Percentiles rank a stretch among this genome's conserved stretches.
phyloP scores from a whole-genome alignment of 495 filamentous ascomycete species.

The Aspergillus ostianus region DNA sequence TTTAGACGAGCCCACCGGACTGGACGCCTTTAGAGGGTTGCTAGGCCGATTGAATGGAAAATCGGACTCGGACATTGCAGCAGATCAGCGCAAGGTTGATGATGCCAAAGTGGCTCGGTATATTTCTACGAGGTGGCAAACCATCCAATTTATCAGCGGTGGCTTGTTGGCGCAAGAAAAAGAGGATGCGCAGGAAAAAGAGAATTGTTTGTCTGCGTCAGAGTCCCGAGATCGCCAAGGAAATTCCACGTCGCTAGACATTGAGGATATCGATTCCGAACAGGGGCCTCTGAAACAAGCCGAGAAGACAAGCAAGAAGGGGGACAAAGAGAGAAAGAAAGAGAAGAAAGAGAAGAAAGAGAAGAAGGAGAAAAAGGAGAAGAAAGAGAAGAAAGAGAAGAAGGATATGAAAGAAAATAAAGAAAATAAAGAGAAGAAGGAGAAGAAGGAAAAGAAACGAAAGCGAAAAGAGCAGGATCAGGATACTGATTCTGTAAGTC shows the following conservation, averaged over 20 bases:
- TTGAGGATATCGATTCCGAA: constrained; percentile 26
- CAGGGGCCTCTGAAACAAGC: neutral
- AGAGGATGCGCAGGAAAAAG: constrained; percentile 53
- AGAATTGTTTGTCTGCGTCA: neutral
- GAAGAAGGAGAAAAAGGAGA: constrained; percentile 30
- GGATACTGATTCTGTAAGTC: constrained; percentile 7
- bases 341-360: constrained; percentile 24
- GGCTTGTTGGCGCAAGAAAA: constrained; percentile 71
- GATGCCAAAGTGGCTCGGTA: constrained; percentile 66
- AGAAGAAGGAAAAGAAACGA: constrained; percentile 48
- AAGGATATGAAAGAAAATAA: constrained; percentile 25
- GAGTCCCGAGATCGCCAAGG: neutral
- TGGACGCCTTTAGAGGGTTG: constrained; percentile 79
- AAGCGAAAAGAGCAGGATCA: constrained; percentile 49
- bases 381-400: constrained; percentile 20
- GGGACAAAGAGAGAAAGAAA: constrained; percentile 23
- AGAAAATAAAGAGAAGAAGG: constrained; percentile 36
- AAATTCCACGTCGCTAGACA: neutral
- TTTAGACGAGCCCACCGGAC: constrained; percentile 68
- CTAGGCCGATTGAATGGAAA: constrained; percentile 90
- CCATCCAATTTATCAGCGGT: constrained; percentile 76
- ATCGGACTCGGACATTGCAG: constrained; percentile 61
- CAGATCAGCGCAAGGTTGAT: constrained; percentile 60
- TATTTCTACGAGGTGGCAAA: constrained; percentile 65
- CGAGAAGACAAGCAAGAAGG: constrained; percentile 9